Evolutionary conservation across 345 rosid genomes (phyloP).

Genomic region (Gossypium herbaceum): DNA sequence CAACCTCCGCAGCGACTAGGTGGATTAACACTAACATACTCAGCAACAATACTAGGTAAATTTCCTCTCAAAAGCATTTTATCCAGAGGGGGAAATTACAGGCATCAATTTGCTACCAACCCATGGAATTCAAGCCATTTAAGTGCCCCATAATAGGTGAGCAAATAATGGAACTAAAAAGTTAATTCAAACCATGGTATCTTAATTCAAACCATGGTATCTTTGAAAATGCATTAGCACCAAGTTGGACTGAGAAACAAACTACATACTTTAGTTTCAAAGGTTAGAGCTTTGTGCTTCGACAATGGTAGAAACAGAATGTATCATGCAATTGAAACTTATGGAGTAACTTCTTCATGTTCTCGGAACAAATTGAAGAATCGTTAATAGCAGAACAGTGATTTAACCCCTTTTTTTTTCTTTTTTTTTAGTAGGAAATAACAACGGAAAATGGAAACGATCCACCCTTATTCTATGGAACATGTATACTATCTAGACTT

Average conservation of each 20-base stretch:
- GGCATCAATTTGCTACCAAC: not conserved
- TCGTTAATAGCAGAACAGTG: not conserved
- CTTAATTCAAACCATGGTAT: not conserved
- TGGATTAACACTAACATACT: not conserved
- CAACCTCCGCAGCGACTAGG: not conserved
- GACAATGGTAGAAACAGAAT: not conserved
- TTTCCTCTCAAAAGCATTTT: conserved; percentile 1
- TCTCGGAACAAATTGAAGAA: not conserved
- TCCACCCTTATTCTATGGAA: not conserved
- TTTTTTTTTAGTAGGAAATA: not conserved
- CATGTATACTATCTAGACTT: not conserved
- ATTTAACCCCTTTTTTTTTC: not conserved
- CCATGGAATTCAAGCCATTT: not conserved
- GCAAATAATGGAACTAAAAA: not conserved
- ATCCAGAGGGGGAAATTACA: not conserved
- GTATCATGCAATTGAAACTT: not conserved
- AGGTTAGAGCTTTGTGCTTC: not conserved
- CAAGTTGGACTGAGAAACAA: not conserved
- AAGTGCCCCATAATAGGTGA: not conserved
- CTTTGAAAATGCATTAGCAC: not conserved
- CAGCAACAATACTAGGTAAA: not conserved
- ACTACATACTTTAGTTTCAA: not conserved
- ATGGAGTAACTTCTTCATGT: not conserved
- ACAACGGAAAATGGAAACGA: not conserved
- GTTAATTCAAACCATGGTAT: not conserved